A percentile compares a stretch with the other conserved stretches of the same genome.
Conservation (phyloP, 768 basidiomycete species). For the Phylloporus rhodoxanthus region DNA sequence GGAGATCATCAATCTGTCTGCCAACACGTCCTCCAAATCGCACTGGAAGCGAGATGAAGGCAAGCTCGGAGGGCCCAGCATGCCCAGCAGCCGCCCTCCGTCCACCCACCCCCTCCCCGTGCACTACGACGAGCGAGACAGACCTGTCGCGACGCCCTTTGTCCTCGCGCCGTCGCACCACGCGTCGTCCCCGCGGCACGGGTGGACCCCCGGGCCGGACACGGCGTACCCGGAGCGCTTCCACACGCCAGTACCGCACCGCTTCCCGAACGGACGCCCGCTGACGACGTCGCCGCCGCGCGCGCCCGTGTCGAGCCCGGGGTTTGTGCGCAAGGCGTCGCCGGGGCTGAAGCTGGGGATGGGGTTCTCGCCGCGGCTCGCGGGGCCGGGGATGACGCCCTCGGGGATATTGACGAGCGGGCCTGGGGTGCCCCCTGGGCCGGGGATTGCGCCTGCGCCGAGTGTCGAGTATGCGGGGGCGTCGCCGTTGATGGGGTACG, state of each 20-base stretch:
- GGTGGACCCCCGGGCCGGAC: conserved; percentile 29
- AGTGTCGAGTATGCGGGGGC: not conserved
- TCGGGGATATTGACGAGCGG: conserved; percentile 29
- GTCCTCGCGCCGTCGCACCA: conserved; percentile 45
- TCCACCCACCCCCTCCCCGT: conserved; percentile 33
- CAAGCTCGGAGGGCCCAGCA: conserved; percentile 20
- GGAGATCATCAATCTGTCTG: conserved; percentile 47
- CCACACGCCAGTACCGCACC: conserved; percentile 27
- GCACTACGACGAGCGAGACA: conserved; percentile 44
- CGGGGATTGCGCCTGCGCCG: conserved; percentile 24
- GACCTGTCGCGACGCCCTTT: conserved; percentile 50
- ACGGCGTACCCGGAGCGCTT: conserved; percentile 26
- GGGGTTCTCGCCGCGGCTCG: conserved; percentile 26
- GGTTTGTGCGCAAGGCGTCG: conserved; percentile 23
- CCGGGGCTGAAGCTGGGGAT: conserved; percentile 27
- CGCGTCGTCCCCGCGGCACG: conserved; percentile 40
- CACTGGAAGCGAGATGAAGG: conserved; percentile 38
- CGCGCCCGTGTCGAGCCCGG: conserved; percentile 17
- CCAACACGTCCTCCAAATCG: conserved; percentile 27
- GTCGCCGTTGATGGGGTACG: conserved; percentile 24
- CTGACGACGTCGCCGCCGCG: conserved; percentile 38
- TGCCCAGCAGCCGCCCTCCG: conserved; percentile 34
- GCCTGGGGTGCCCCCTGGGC: conserved; percentile 26
- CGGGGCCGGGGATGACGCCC: conserved; percentile 28
- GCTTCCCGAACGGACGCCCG: conserved; percentile 23